Evolutionary conservation across 345 rosid species (phyloP).

Genomic region (Sisymbrium altissimum): DNA sequence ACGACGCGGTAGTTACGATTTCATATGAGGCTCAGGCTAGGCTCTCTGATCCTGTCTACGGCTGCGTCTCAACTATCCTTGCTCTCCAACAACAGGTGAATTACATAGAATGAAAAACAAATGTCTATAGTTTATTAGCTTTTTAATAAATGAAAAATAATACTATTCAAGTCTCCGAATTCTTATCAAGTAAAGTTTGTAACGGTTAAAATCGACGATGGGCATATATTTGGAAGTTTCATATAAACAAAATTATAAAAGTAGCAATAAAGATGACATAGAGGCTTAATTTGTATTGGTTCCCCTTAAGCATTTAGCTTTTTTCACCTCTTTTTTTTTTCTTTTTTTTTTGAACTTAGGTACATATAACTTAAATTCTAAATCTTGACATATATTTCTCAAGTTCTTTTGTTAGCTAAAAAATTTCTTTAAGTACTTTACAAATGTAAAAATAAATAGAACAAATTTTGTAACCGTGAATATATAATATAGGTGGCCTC

Average conservation of each 20-base stretch:
- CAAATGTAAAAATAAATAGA: neutral
- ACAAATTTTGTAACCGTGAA: neutral
- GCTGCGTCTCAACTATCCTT: conserved; percentile 88
- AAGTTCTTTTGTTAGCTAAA: neutral
- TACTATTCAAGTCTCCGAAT: neutral
- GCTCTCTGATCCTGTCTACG: conserved; percentile 91
- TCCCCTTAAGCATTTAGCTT: neutral
- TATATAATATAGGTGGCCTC: conserved; percentile 63
- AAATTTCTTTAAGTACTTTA: neutral
- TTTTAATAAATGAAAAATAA: neutral
- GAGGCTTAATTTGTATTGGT: neutral
- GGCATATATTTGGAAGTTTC: neutral
- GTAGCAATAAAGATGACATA: neutral
- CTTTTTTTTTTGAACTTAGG: too few relatives aligned
- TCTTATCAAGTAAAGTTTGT: neutral
- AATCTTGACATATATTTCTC: neutral
- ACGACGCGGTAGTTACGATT: conserved; percentile 87
- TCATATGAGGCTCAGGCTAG: conserved; percentile 96
- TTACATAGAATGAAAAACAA: neutral
- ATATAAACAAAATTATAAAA: neutral
- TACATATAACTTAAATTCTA: neutral
- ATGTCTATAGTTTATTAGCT: neutral
- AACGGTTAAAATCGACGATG: neutral
- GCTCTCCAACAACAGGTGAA: conserved; percentile 90
- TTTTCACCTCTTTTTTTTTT: too few relatives aligned